Percentiles rank a stretch among this genome's conserved stretches.
Conservation (phyloP, 2,329 filamentous ascomycete species). For the Fusarium nygamai region DNA sequence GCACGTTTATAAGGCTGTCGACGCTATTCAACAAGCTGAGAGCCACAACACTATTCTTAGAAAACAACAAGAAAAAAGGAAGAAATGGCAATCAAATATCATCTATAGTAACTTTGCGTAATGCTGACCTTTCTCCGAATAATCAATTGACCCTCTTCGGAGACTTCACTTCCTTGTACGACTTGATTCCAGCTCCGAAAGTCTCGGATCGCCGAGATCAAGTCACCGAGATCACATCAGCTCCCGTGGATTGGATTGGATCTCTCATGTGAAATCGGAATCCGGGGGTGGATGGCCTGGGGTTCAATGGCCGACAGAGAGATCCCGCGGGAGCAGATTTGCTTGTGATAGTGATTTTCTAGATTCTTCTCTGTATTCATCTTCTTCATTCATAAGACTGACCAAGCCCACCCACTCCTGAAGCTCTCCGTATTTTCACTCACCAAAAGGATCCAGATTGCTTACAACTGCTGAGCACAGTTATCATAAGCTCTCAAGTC, state of each 20-base stretch:
- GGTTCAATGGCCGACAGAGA: slow-evolving; percentile 20
- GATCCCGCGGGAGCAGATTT: slow-evolving; percentile 16
- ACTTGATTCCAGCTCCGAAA: slow-evolving; percentile 15
- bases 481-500: neutral
- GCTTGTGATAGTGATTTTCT: slow-evolving; percentile 22
- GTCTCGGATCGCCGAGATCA: slow-evolving; percentile 25
- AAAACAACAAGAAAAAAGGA: neutral
- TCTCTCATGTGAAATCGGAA: slow-evolving; percentile 36
- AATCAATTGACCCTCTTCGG: neutral
- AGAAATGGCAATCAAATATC: neutral
- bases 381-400: neutral
- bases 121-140: neutral
- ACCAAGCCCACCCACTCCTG: neutral
- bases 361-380: neutral
- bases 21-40: slow-evolving; percentile 18
- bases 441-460: neutral
- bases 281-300: slow-evolving; percentile 31
- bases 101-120: neutral
- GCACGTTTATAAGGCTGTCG: slow-evolving; percentile 19
- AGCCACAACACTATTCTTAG: neutral
- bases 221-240: slow-evolving; percentile 20
- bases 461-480: slow-evolving; percentile 8
- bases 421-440: neutral
- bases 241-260: neutral
- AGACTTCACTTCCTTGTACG: neutral